phyloP scores from a whole-genome alignment of 352 stramenopile species.

The Phytophthora parvispora region DNA sequence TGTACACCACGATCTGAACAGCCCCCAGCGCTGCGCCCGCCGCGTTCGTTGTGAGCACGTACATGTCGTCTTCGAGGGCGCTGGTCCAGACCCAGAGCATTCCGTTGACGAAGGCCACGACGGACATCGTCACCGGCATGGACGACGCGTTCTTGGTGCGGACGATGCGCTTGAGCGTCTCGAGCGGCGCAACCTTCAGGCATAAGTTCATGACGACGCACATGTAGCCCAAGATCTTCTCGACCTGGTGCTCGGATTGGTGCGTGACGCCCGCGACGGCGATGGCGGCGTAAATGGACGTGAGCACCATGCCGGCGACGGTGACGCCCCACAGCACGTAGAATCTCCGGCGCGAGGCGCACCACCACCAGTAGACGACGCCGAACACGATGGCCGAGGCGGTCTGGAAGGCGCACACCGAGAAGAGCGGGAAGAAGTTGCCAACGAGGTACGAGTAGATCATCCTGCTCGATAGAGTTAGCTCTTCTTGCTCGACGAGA shows the following conservation, averaged over 20 bases:
- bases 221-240: constrained; percentile 31
- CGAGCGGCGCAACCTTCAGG: constrained; percentile 33
- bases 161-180: constrained; percentile 36
- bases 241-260: constrained; percentile 36
- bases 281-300: constrained; percentile 33
- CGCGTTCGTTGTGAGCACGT: constrained; percentile 38
- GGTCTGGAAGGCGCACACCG: constrained; percentile 23
- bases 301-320: constrained; percentile 8
- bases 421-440: constrained; percentile 40
- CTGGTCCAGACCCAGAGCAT: constrained; percentile 35
- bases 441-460: constrained; percentile 37
- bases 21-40: constrained; percentile 17
- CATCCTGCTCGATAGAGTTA: constrained; percentile 19
- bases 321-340: constrained; percentile 26
- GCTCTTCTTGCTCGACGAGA: not conserved
- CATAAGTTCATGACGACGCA: constrained; percentile 33
- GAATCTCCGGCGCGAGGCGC: constrained; percentile 14
- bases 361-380: constrained; percentile 24
- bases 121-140: constrained; percentile 37
- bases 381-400: constrained; percentile 24
- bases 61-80: constrained; percentile 31
- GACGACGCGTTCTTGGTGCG: constrained; percentile 39
- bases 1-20: constrained; percentile 32
- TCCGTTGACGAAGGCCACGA: constrained; percentile 34
- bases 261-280: constrained; percentile 20